Evolutionary conservation across 768 basidiomycete species (phyloP), one percentile per base, ranked within the genome.

Genomic region (Mycena indigotica): DNA sequence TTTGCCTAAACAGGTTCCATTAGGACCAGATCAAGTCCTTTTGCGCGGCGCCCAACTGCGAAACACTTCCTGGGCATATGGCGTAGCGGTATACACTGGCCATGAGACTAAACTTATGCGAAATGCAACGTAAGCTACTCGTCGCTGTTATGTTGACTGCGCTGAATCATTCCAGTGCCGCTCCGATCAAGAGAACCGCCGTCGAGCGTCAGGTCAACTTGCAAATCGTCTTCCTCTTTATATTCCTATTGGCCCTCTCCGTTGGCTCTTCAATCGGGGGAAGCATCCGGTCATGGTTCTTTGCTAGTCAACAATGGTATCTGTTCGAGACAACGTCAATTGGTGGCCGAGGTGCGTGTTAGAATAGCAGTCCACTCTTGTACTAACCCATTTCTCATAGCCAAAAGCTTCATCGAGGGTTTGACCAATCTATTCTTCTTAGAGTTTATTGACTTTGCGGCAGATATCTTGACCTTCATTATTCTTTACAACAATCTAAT

Each of bases 401-500:
- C 41, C 13, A 13, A 83, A 69, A 78, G 78, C 45, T 95, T 95
- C 70, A 80, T 91, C 50, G 93, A 97, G 83, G 91, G 89, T 89
- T n/a, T 39, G 70, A 57, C 17, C 53, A 19, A 57, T 12, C 16
- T 23, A 26, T 30, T 39, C 26, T 21, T 21, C n/a, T 25, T 40
- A 46, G 23, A n/a, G 41, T 30, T 10, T 15, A 65, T 64, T 35
- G 5, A 56, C 40, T 29, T 3, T 5, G 6, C 15, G n/a, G 1
- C 65, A 93, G 96, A 99, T 71, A 93, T 98, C 56, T 81, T 99
- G 35, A 98, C 97, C 10, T 99, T 98, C 78, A 92, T 98, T 73
- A 96, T 99, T 72, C 81, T 98, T 38, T 98, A 98, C 80, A 98
- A 98, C 78, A 99, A 98, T 76, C 82, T 99, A 65, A 98, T 99